A percentile compares a stretch with the other conserved stretches of the same genome.
Evolutionary conservation across 108 stramenopile species (phyloP).

Genomic region (Fragilaria crotonensis): DNA sequence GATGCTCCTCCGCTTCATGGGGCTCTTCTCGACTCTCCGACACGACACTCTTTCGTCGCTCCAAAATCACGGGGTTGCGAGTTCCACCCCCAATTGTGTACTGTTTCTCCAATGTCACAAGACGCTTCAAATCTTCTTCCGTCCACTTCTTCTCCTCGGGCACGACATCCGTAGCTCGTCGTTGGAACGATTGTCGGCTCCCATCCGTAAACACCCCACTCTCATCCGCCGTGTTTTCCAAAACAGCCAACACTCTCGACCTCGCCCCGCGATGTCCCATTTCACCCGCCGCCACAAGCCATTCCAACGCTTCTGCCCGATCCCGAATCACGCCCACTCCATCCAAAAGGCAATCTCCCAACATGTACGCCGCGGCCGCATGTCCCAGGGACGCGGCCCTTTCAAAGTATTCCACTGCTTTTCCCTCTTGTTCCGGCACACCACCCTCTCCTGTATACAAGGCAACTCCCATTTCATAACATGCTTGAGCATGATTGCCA

Average conservation of each 20-base stretch:
- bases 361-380: constrained; percentile 57
- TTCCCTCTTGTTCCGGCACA: constrained; percentile 30
- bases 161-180: neutral
- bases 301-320: constrained; percentile 41
- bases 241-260: constrained; percentile 43
- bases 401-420: constrained; percentile 32
- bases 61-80: constrained; percentile 29
- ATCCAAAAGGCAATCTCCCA: constrained; percentile 54
- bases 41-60: constrained; percentile 37
- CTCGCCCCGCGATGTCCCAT: constrained; percentile 56
- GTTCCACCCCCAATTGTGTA: constrained; percentile 33
- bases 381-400: constrained; percentile 41
- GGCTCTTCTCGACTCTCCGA: constrained; percentile 24
- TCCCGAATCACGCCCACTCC: constrained; percentile 39
- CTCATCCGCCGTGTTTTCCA: constrained; percentile 32
- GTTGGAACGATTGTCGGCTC: constrained; percentile 25
- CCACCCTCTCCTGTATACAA: constrained; percentile 54
- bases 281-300: constrained; percentile 49
- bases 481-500: constrained; percentile 30
- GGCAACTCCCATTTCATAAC: constrained; percentile 49
- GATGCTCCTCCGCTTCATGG: neutral
- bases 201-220: constrained; percentile 36
- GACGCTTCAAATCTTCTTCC: constrained; percentile 14
- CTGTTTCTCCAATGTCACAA: constrained; percentile 13
- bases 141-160: constrained; percentile 18